Evolutionary conservation across 768 basidiomycete species (phyloP).

Genomic region (Xerocomus spinulosus): DNA sequence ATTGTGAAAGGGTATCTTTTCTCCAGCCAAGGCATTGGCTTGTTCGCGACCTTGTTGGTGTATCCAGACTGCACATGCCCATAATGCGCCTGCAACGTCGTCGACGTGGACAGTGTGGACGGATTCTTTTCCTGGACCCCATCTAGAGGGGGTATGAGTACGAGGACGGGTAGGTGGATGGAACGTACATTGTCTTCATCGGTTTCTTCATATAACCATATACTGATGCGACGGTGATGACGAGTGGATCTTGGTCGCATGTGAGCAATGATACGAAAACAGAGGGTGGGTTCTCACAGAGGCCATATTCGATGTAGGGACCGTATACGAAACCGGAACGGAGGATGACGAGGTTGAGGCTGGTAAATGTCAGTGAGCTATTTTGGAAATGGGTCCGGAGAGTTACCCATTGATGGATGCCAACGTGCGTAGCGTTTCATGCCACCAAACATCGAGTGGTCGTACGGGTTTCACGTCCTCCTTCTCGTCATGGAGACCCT

Average conservation of each 20-base stretch:
- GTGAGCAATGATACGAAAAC: conserved; percentile 12
- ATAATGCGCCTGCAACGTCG: conserved; percentile 73
- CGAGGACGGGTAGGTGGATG: neutral
- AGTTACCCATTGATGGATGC: conserved; percentile 69
- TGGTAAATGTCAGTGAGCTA: conserved; percentile 27
- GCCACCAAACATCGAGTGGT: conserved; percentile 81
- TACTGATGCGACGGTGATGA: conserved; percentile 70
- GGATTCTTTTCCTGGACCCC: conserved; percentile 74
- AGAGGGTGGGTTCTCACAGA: conserved; percentile 40
- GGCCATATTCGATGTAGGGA: conserved; percentile 70
- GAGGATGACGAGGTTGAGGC: conserved; percentile 76
- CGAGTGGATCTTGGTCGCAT: conserved; percentile 52
- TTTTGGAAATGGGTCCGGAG: neutral
- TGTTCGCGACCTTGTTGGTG: conserved; percentile 54
- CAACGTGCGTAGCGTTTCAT: conserved; percentile 72
- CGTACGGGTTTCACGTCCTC: conserved; percentile 69
- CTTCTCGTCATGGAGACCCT: conserved; percentile 63
- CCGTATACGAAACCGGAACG: conserved; percentile 76
- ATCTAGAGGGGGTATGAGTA: conserved; percentile 40
- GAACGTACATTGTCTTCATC: conserved; percentile 74
- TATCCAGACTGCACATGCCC: conserved; percentile 79
- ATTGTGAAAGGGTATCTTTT: conserved; percentile 39
- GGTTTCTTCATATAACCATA: conserved; percentile 81
- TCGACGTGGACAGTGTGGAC: conserved; percentile 74
- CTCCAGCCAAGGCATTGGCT: conserved; percentile 53